phyloP scores from a whole-genome alignment of 169 alveolate species.

The Babesia ovata region DNA sequence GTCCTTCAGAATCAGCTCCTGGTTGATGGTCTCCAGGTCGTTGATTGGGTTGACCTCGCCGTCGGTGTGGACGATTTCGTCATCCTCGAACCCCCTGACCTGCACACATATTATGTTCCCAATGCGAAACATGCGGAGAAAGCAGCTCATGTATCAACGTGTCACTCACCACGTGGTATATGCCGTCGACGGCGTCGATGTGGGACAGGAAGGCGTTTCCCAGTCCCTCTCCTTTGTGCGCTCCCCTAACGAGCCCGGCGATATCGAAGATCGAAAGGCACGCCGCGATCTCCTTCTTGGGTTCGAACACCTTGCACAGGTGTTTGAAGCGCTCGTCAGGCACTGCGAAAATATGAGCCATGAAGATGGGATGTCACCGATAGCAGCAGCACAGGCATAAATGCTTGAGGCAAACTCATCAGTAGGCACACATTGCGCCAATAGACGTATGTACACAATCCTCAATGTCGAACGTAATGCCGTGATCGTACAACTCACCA shows the following conservation, averaged over 20 bases:
- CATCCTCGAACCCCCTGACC: slow-evolving; percentile 96
- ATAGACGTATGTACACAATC: neutral
- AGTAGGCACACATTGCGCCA: neutral
- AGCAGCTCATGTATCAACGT: neutral
- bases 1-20: slow-evolving; percentile 95
- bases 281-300: slow-evolving; percentile 95
- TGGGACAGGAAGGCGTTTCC: slow-evolving; percentile 98
- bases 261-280: slow-evolving; percentile 95
- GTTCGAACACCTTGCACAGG: slow-evolving; percentile 91
- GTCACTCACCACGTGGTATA: slow-evolving; percentile 93
- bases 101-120: neutral
- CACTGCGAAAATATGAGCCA: slow-evolving; percentile 49
- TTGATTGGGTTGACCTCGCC: slow-evolving; percentile 97
- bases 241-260: slow-evolving; percentile 99
- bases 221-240: slow-evolving; percentile 98
- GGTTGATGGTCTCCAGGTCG: slow-evolving; percentile 93
- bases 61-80: slow-evolving; percentile 95
- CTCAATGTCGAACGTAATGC: neutral
- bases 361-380: too few relatives aligned
- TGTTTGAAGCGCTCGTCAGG: slow-evolving; percentile 94
- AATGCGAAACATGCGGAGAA: neutral
- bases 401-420: neutral
- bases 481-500: slow-evolving; percentile 51
- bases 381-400: too few relatives aligned
- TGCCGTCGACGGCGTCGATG: slow-evolving; percentile 97